phyloP scores from a whole-genome alignment of 805 yeast species.

The Lipomyces sp. region DNA sequence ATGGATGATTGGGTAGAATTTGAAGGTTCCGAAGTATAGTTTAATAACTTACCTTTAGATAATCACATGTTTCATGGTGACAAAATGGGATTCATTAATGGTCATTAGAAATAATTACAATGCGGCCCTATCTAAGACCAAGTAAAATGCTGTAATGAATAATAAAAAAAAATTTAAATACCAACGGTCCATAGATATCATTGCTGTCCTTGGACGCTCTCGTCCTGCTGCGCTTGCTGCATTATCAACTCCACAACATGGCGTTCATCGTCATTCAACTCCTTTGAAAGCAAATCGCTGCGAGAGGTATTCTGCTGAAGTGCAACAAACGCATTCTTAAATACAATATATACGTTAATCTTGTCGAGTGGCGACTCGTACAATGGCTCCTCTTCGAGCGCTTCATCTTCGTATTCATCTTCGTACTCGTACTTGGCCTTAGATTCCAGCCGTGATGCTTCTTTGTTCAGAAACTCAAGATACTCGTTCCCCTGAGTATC shows the following conservation, averaged over 20 bases:
- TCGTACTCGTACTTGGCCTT: constrained; percentile 6
- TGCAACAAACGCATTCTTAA: constrained; percentile 57
- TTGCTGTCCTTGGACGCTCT: constrained; percentile 9
- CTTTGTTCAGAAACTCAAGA: constrained; percentile 34
- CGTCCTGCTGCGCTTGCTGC: constrained; percentile 33
- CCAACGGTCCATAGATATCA: not conserved
- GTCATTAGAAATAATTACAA: not conserved
- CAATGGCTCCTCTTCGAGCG: constrained; percentile 78
- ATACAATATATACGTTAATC: constrained; percentile 69
- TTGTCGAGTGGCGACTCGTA: constrained; percentile 79
- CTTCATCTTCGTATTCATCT: constrained; percentile 42
- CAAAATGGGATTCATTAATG: not conserved
- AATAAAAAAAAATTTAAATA: not conserved
- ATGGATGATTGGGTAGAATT: not conserved
- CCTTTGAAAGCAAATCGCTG: constrained; percentile 23
- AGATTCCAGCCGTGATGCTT: constrained; percentile 24
- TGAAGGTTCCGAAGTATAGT: not conserved
- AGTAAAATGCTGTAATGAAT: not conserved
- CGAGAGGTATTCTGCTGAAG: constrained; percentile 28
- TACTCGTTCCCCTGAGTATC: constrained; percentile 41
- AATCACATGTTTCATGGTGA: not conserved
- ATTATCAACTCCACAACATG: constrained; percentile 19
- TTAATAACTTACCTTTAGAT: not conserved
- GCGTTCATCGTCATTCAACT: constrained; percentile 20
- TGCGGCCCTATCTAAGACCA: constrained; percentile 1